Percentiles rank a stretch among this genome's conserved stretches.
Evolutionary conservation across 1,284 basidiomycete genomes (phyloP).

Genomic region (Schizophyllum commune): DNA sequence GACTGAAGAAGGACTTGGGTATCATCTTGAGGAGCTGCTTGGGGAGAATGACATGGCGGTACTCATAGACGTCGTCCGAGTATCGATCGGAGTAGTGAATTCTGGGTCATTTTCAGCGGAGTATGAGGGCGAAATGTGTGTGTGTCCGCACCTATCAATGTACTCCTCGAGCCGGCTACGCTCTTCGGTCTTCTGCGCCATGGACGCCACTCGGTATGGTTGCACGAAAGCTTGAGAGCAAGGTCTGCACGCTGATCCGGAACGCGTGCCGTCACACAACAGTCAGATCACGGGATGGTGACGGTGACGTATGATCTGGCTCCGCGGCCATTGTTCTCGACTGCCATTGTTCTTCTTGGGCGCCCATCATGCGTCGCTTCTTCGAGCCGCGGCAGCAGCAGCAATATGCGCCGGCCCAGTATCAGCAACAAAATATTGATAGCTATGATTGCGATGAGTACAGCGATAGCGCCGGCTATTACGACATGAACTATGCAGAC

Average conservation of each 20-base stretch:
- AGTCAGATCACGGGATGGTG: not conserved
- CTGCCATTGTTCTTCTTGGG: not conserved
- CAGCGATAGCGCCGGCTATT: slow-evolving; percentile 4
- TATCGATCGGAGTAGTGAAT: slow-evolving; percentile 84
- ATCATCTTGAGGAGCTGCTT: slow-evolving; percentile 82
- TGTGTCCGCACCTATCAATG: slow-evolving; percentile 49
- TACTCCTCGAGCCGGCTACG: slow-evolving; percentile 55
- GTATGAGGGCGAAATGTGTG: slow-evolving; percentile 1
- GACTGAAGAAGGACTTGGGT: slow-evolving; percentile 75
- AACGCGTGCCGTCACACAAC: slow-evolving; percentile 5
- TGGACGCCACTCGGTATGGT: not conserved
- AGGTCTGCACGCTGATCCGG: slow-evolving; percentile 1
- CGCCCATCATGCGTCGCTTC: not conserved
- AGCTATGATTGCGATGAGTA: not conserved
- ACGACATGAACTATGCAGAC: slow-evolving; percentile 1
- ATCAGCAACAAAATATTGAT: not conserved
- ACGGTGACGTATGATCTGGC: not conserved
- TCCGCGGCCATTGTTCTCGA: not conserved
- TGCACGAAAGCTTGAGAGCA: slow-evolving; percentile 3
- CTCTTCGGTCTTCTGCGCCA: slow-evolving; percentile 28
- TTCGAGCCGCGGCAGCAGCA: not conserved
- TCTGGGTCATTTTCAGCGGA: slow-evolving; percentile 29
- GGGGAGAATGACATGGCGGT: slow-evolving; percentile 88
- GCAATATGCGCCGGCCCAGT: not conserved
- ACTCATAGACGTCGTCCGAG: slow-evolving; percentile 77